Evolutionary conservation across 345 rosid genomes (phyloP).

Genomic region (Eucalyptus brandiana): DNA sequence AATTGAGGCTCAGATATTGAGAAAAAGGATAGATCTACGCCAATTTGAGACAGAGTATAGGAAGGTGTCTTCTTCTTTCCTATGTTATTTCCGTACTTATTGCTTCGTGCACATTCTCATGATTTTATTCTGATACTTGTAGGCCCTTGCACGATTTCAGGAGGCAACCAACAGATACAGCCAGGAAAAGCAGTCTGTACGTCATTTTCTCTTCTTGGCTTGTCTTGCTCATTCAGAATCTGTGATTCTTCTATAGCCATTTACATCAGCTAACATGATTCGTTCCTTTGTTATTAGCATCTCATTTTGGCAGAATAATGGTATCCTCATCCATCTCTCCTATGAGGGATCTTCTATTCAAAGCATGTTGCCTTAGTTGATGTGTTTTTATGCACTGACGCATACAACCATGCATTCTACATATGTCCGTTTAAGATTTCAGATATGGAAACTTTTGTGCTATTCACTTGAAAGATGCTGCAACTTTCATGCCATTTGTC

Average conservation of each 20-base stretch:
- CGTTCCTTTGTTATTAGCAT: background rate
- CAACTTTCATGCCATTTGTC: background rate
- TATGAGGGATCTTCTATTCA: background rate
- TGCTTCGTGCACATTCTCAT: background rate
- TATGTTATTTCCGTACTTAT: background rate
- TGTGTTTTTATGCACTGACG: background rate
- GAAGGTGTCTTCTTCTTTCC: conserved; percentile 33
- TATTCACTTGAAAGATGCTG: background rate
- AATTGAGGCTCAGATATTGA: conserved; percentile 76
- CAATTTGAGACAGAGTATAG: conserved; percentile 96
- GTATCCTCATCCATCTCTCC: background rate
- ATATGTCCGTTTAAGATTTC: background rate
- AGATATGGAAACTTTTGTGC: background rate
- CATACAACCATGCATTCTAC: background rate
- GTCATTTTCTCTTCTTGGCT: conserved; percentile 1
- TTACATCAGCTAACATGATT: background rate
- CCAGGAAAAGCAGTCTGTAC: conserved; percentile 85
- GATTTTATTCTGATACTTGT: conserved; percentile 8
- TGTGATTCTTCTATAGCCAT: background rate
- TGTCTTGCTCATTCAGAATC: background rate
- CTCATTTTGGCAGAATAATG: background rate
- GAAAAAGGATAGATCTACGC: conserved; percentile 86
- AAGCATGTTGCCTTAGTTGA: background rate
- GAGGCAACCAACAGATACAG: conserved; percentile 88
- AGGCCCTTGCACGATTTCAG: conserved; percentile 96